Percentiles rank a stretch among this genome's conserved stretches.
These are phyloP conservation scores for Sistotremastrum suecicum DNA, from an alignment of 768 basidiomycete species.

Conservation along the genomic window DNA sequence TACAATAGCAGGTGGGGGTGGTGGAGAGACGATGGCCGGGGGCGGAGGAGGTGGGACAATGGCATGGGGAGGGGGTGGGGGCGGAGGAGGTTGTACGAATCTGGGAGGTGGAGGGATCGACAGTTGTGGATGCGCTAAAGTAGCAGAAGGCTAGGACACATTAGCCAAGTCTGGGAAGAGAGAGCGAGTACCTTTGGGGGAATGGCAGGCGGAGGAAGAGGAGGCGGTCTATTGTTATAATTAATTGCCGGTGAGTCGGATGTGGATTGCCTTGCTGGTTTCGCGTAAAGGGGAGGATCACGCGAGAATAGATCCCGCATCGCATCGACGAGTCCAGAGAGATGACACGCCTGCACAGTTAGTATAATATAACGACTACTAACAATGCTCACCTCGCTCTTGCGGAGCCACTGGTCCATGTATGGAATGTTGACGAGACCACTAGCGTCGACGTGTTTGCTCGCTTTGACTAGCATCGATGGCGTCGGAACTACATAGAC, in stretches of 20 bases:
- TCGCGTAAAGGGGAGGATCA: constrained; percentile 83
- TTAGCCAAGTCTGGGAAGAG: no score
- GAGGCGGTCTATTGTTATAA: constrained; percentile 8
- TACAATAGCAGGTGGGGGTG: constrained; percentile 8
- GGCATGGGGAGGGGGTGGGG: constrained; percentile 16
- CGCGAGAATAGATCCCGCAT: constrained; percentile 75
- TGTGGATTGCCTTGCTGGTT: constrained; percentile 32
- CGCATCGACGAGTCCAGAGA: constrained; percentile 59
- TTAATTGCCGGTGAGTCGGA: constrained; percentile 1
- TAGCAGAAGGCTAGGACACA: no score
- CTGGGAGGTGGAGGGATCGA: constrained; percentile 7
- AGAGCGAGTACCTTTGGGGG: constrained; percentile 2
- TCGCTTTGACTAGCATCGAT: constrained; percentile 78
- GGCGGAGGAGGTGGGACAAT: constrained; percentile 10
- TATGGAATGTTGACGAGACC: constrained; percentile 61
- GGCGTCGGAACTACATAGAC: constrained; percentile 84
- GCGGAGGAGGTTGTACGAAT: constrained; percentile 11
- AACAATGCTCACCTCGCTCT: constrained; percentile 49
- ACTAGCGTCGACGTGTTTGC: constrained; percentile 65
- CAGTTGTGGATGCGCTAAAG: constrained; percentile 7
- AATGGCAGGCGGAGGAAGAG: constrained; percentile 17
- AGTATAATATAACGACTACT: neutral
- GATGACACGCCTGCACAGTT: constrained; percentile 49
- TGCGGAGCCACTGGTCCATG: constrained; percentile 62
- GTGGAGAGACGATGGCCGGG: constrained; percentile 11